Evolutionary conservation across 1,139 yeast species (phyloP), one percentile per base, ranked within the genome.

Genomic region (Kurtzmaniella natalensis): DNA sequence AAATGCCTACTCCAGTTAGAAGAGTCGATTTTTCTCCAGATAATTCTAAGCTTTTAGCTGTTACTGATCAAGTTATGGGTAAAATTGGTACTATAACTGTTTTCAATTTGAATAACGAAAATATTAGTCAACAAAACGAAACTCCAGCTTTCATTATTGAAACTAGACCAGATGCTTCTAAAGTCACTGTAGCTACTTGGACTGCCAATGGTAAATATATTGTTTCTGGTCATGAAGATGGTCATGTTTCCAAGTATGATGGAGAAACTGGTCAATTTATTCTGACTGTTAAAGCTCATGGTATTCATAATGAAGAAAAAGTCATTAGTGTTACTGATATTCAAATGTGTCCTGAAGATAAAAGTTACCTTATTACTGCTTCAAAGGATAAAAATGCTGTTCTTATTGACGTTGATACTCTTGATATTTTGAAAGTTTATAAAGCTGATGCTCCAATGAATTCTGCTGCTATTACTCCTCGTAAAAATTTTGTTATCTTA

Each of bases 11-110:
- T 28, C 95, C 97, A 22, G 94, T 86, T 35, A 84, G 94, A 69
- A 76, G 92, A 59, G 95, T 88, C 37, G 89, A 87, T 50, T 85
- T 92, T 51, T 76, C 86, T 21, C 87, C 92, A 37, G 80, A 80
- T 50, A 82, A 83, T 45, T 65, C 68, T 41, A 72, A 71, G 55
- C 66, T 89, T 38, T 70, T 89, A 50, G 84, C 85, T 17, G 80
- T 92, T 31, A 81, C 94, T 33, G 97, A 89, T 58, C 88, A 85
- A 57, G 95, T 87, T 47, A 88, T 92, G 96, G 95, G 95, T 34
- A 78, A 78, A 57, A 72, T 71, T 39, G 96, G 97, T 58, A 74
- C 88, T 32, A 75, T 92, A 41, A 64, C 77, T 40, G 70, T 89
- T 20, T 87, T 70, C 57, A 72, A 79, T 38, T 60, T 92, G 42